Percentiles rank a stretch among this genome's conserved stretches.
These are phyloP conservation scores for Meripilus lineatus DNA, from an alignment of 1,284 basidiomycete species.

Conservation along the genomic window DNA sequence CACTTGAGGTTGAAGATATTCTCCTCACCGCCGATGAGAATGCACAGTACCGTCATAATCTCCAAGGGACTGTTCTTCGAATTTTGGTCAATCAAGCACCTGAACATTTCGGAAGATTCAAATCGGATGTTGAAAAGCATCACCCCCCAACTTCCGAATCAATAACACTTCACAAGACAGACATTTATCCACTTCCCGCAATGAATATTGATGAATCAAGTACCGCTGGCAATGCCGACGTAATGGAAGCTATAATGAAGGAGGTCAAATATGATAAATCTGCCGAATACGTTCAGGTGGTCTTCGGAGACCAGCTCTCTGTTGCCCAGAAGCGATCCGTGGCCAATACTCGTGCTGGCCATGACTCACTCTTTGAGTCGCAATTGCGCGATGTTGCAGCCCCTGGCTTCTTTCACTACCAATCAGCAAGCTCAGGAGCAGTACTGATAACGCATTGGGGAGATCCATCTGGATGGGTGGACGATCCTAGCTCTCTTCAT, in stretches of 20 bases:
- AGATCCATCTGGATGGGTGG: slow-evolving; percentile 11
- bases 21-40: slow-evolving; percentile 18
- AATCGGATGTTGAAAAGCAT: slow-evolving; percentile 14
- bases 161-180: slow-evolving; percentile 29
- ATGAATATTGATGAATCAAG: slow-evolving; percentile 35
- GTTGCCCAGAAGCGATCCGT: slow-evolving; percentile 30
- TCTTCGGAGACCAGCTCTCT: slow-evolving; percentile 34
- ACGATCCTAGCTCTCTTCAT: slow-evolving; percentile 29
- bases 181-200: slow-evolving; percentile 28
- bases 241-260: slow-evolving; percentile 26
- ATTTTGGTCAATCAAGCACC: slow-evolving; percentile 29
- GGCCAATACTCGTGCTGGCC: slow-evolving; percentile 26
- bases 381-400: slow-evolving; percentile 25
- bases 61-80: slow-evolving; percentile 27
- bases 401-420: slow-evolving; percentile 35
- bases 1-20: slow-evolving; percentile 22
- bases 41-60: slow-evolving; percentile 11
- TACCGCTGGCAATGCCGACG: slow-evolving; percentile 31
- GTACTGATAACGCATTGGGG: slow-evolving; percentile 20
- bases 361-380: slow-evolving; percentile 26
- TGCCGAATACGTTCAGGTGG: slow-evolving; percentile 15
- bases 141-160: slow-evolving; percentile 21
- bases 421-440: slow-evolving; percentile 30
- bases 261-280: slow-evolving; percentile 21
- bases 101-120: slow-evolving; percentile 22